Percentiles rank a stretch among this genome's conserved stretches.
These are phyloP conservation scores for Clitopilus hobsonii DNA, from an alignment of 768 basidiomycete species.

Conservation along the genomic window DNA sequence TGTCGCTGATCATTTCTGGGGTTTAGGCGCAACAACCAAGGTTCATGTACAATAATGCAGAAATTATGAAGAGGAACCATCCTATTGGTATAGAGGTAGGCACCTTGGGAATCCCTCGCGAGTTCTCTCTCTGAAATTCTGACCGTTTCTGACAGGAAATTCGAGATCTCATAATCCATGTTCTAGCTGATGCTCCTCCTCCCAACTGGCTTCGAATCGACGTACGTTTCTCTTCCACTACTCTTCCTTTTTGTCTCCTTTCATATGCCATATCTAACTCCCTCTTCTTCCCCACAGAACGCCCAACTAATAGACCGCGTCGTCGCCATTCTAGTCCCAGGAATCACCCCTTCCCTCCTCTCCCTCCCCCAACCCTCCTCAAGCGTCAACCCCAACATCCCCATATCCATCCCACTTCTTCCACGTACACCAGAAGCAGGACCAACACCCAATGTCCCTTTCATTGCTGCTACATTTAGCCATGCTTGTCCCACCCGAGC, in stretches of 20 bases:
- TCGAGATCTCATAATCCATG: slow-evolving; percentile 79
- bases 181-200: slow-evolving; percentile 78
- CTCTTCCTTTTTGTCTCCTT: background rate
- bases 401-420: slow-evolving; percentile 36
- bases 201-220: slow-evolving; percentile 85
- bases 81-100: slow-evolving; percentile 80
- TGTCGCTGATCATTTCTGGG: background rate
- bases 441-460: slow-evolving; percentile 45
- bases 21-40: slow-evolving; percentile 52
- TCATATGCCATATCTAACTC: slow-evolving; percentile 2
- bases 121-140: background rate
- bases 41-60: slow-evolving; percentile 78
- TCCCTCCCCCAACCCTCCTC: slow-evolving; percentile 65
- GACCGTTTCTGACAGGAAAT: slow-evolving; percentile 56
- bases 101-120: slow-evolving; percentile 5
- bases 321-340: slow-evolving; percentile 80
- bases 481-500: slow-evolving; percentile 93
- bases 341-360: slow-evolving; percentile 72
- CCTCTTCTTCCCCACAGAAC: slow-evolving; percentile 44
- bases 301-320: slow-evolving; percentile 69
- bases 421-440: slow-evolving; percentile 17
- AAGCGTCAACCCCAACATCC: slow-evolving; percentile 44
- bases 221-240: slow-evolving; percentile 52
- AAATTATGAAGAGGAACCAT: slow-evolving; percentile 68
- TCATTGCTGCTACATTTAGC: slow-evolving; percentile 76